Percentiles rank a stretch among this genome's conserved stretches.
Conservation (phyloP, 1,284 basidiomycete species). For the Leccinum variabile region DNA sequence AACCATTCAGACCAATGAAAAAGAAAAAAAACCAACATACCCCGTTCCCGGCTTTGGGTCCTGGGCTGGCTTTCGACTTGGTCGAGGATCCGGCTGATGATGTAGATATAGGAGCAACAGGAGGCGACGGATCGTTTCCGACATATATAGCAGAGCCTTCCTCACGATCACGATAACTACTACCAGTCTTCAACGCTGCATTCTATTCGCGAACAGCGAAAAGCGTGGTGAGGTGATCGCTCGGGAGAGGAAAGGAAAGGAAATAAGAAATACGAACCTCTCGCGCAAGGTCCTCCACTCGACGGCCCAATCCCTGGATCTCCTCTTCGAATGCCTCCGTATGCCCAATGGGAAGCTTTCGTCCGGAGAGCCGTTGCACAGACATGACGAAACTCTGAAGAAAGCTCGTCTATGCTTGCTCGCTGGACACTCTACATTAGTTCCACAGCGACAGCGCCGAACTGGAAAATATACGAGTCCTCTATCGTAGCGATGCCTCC, state of each 20-base stretch:
- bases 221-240: not conserved
- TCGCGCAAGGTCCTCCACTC: conserved; percentile 16
- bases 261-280: conserved; percentile 17
- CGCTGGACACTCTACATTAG: conserved; percentile 15
- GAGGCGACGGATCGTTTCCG: conserved; percentile 8
- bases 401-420: conserved; percentile 21
- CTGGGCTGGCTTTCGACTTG: conserved; percentile 39
- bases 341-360: conserved; percentile 19
- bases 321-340: conserved; percentile 15
- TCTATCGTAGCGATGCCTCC: conserved; percentile 60
- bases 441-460: not conserved
- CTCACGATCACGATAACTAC: conserved; percentile 56
- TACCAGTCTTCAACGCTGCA: conserved; percentile 47
- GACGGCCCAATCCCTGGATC: conserved; percentile 13
- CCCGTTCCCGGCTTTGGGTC: conserved; percentile 53
- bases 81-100: conserved; percentile 36
- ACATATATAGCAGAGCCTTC: conserved; percentile 22
- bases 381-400: conserved; percentile 22
- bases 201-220: conserved; percentile 31
- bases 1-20: not conserved
- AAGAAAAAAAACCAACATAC: conserved; percentile 28
- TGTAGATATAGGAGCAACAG: not conserved
- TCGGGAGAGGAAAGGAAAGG: not conserved
- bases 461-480: conserved; percentile 48
- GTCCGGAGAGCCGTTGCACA: conserved; percentile 22